phyloP scores from a whole-genome alignment of 768 basidiomycete species.

The Collybia sp. region DNA sequence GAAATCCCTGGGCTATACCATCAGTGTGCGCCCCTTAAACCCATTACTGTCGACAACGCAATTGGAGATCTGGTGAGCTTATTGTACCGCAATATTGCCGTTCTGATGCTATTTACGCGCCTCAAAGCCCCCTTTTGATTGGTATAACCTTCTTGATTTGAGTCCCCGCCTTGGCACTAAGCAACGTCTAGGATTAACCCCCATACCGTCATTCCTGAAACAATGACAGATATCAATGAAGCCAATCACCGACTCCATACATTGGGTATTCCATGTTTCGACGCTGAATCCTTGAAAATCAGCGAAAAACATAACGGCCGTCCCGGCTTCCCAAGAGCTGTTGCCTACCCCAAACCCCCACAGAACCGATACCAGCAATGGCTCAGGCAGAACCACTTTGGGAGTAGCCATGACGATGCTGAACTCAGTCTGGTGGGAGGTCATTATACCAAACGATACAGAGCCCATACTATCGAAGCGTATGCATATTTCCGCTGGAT shows the following conservation, averaged over 20 bases:
- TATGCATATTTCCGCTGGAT: slow-evolving; percentile 19
- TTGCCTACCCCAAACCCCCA: slow-evolving; percentile 38
- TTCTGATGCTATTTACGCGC: too few relatives aligned
- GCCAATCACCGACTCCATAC: slow-evolving; percentile 26
- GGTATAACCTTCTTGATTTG: slow-evolving; percentile 30
- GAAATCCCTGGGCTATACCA: slow-evolving; percentile 31
- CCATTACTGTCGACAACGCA: slow-evolving; percentile 60
- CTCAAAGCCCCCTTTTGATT: slow-evolving; percentile 62
- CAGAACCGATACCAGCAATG: slow-evolving; percentile 38
- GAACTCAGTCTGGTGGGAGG: slow-evolving; percentile 33
- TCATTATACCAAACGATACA: slow-evolving; percentile 52
- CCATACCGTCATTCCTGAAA: slow-evolving; percentile 31
- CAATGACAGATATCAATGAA: slow-evolving; percentile 26
- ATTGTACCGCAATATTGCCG: slow-evolving; percentile 1
- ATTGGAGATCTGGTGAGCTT: slow-evolving; percentile 64
- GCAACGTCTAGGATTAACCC: slow-evolving; percentile 49
- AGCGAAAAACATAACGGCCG: slow-evolving; percentile 8
- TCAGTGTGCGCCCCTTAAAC: slow-evolving; percentile 55
- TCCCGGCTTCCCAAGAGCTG: slow-evolving; percentile 45
- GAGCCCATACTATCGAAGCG: slow-evolving; percentile 44
- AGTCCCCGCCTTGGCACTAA: background rate
- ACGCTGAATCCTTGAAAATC: slow-evolving; percentile 24
- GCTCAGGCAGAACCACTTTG: slow-evolving; percentile 14
- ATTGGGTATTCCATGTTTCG: slow-evolving; percentile 39
- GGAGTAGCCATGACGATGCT: slow-evolving; percentile 11